phyloP scores from a whole-genome alignment of 2,329 filamentous ascomycete genomes.

The Leptographium galeiforme region DNA sequence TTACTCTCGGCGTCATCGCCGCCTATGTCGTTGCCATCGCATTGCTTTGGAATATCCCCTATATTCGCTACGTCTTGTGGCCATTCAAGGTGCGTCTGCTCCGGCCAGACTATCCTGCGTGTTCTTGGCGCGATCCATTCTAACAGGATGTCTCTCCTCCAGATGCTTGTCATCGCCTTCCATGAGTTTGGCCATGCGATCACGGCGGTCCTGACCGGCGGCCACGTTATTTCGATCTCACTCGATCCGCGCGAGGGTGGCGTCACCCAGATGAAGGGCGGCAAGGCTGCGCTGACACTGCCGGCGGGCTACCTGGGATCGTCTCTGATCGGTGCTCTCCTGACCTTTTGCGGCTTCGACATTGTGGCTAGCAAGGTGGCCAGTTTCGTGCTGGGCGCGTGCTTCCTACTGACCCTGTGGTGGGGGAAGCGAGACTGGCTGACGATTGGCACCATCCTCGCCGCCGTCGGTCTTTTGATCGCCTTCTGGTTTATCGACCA shows the following conservation, averaged over 20 bases:
- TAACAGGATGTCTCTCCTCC: not conserved
- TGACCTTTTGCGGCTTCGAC: slow-evolving; percentile 71
- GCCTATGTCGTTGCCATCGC: slow-evolving; percentile 51
- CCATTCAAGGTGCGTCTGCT: slow-evolving; percentile 54
- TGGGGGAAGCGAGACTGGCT: slow-evolving; percentile 71
- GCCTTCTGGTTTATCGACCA: slow-evolving; percentile 72
- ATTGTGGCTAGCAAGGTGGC: slow-evolving; percentile 72
- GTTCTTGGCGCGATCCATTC: not conserved
- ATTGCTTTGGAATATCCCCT: slow-evolving; percentile 67
- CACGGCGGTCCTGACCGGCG: slow-evolving; percentile 58
- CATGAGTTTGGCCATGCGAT: slow-evolving; percentile 71
- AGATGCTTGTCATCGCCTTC: slow-evolving; percentile 76
- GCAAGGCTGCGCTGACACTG: slow-evolving; percentile 55
- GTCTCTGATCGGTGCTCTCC: slow-evolving; percentile 60
- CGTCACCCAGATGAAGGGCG: slow-evolving; percentile 65
- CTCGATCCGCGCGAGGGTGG: slow-evolving; percentile 66
- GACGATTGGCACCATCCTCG: slow-evolving; percentile 55
- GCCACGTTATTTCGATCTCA: slow-evolving; percentile 44
- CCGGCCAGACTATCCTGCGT: slow-evolving; percentile 3
- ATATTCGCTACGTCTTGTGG: slow-evolving; percentile 62
- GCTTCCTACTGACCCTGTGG: slow-evolving; percentile 69
- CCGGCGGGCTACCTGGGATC: slow-evolving; percentile 70
- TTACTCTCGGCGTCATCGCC: slow-evolving; percentile 55
- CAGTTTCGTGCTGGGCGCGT: slow-evolving; percentile 57
- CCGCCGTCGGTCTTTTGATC: slow-evolving; percentile 57